Evolutionary conservation across 2,329 filamentous ascomycete genomes (phyloP).

Genomic region (Lachnellula suecica): DNA sequence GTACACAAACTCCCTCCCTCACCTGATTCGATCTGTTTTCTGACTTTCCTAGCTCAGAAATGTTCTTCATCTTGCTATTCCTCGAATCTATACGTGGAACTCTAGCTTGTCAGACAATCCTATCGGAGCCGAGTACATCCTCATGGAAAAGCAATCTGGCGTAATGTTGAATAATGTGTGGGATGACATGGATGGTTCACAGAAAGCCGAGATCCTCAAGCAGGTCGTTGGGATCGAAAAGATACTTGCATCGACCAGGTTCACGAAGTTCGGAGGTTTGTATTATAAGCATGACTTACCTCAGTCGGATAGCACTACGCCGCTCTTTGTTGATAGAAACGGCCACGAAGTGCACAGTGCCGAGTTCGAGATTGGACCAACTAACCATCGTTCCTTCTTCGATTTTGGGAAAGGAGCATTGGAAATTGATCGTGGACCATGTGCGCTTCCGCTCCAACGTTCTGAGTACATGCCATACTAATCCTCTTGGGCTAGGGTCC

Average conservation of each 20-base stretch:
- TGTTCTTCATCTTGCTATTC: slow-evolving; percentile 42
- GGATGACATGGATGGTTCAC: slow-evolving; percentile 23
- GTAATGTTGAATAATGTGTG: slow-evolving; percentile 28
- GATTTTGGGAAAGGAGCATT: slow-evolving; percentile 2
- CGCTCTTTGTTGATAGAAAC: slow-evolving; percentile 6
- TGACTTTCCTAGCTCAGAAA: too few relatives aligned
- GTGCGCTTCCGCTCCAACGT: neutral
- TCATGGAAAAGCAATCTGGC: slow-evolving; percentile 37
- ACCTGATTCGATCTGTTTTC: neutral
- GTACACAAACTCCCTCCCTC: slow-evolving; percentile 11
- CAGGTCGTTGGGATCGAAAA: slow-evolving; percentile 34
- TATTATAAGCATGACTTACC: slow-evolving; percentile 8
- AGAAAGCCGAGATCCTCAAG: slow-evolving; percentile 31
- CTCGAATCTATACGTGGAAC: slow-evolving; percentile 40
- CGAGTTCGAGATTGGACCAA: slow-evolving; percentile 10
- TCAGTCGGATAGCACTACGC: neutral
- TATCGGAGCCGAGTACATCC: slow-evolving; percentile 38
- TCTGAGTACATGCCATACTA: neutral
- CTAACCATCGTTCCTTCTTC: slow-evolving; percentile 3
- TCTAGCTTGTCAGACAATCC: slow-evolving; percentile 33
- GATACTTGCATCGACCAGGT: slow-evolving; percentile 34
- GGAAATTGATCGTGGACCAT: slow-evolving; percentile 10
- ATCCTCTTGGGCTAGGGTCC: slow-evolving; percentile 6
- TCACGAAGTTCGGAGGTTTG: slow-evolving; percentile 19
- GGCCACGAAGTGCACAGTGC: slow-evolving; percentile 1